phyloP scores from a whole-genome alignment of 139 green algal genomes.

The Chlamydomonas schloesseri region DNA sequence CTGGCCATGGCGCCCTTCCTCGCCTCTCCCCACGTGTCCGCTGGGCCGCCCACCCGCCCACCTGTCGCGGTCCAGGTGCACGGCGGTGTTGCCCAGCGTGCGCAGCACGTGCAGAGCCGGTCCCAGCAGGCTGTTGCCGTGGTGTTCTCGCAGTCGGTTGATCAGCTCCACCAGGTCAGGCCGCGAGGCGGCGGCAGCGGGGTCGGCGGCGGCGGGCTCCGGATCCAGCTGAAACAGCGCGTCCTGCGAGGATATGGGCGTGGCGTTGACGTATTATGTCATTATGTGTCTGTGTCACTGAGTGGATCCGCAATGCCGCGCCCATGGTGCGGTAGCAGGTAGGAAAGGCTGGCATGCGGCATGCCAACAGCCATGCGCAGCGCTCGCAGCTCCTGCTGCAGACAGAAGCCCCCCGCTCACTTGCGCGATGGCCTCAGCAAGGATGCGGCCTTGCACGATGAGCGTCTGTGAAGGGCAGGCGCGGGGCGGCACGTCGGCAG shows the following conservation, averaged over 20 bases:
- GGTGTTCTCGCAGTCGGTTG: conserved; percentile 18
- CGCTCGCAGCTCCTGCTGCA: too few relatives aligned
- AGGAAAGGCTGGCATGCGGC: too few relatives aligned
- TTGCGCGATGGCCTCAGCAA: conserved; percentile 37
- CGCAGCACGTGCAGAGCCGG: conserved; percentile 39
- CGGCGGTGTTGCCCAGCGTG: conserved; percentile 36
- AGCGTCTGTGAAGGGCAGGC: conserved; percentile 2
- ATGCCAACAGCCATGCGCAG: too few relatives aligned
- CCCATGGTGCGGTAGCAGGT: too few relatives aligned
- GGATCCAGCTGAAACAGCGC: conserved; percentile 39
- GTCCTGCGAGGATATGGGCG: background rate
- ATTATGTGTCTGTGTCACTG: too few relatives aligned
- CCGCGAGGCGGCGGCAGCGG: conserved; percentile 11
- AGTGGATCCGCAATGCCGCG: too few relatives aligned
- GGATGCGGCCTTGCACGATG: conserved; percentile 37
- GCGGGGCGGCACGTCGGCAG: too few relatives aligned
- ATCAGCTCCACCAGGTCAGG: conserved; percentile 41
- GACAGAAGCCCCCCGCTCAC: too few relatives aligned
- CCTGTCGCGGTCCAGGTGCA: conserved; percentile 27
- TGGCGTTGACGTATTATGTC: too few relatives aligned
- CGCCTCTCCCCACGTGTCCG: too few relatives aligned
- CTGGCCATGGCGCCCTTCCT: too few relatives aligned
- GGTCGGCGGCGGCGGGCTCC: background rate
- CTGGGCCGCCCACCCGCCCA: too few relatives aligned
- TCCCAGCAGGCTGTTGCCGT: conserved; percentile 9